Evolutionary conservation across 2,329 filamentous ascomycete genomes (phyloP), one percentile per base, ranked within the genome.

Genomic region (Colletotrichum chlorophyti): DNA sequence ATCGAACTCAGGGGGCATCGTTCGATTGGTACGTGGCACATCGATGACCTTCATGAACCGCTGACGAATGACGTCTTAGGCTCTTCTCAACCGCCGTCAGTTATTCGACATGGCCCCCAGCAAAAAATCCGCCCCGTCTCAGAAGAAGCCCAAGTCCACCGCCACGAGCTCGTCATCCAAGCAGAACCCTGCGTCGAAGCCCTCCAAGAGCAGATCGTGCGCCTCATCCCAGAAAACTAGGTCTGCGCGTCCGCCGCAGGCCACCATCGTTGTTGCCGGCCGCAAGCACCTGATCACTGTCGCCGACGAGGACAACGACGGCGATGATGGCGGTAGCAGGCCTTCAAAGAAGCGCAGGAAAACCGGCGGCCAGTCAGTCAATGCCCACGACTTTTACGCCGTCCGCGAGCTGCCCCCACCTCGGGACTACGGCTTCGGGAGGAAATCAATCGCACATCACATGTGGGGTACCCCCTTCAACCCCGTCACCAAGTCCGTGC

Each of bases 371-470:
- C 34, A 38, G 17, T 15, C 10, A 15, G 8, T 14, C 15, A 9
- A 32, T 4, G 15, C 46, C 14, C 17, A 55, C 14, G 55, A 55
- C 15, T 31, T 14, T 23, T 21, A 49, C 4, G 27, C 29, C 1
- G n/a, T 38, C 14, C 51, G 26, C 9, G 55, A 59, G 38, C 24
- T 34, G 37, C 55, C 55, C n/a, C 52, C 51, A 0, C 37, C 42
- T 15, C 37, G 43, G 14, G 51, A 50, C 14, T 45, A 49, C 5
- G 55, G 55, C 3, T 59, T 59, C 24, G 55, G 51, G 9, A 52
- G 17, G 11, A 59, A 55, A 38, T 59, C 55, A 6, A 59, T 51
- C n/a, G 55, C 51, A 12, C 26, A 45, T 24, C 38, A 17, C 26
- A 59, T 51, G 6, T 59, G 55, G 55, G 55, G 51, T 8, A 37